Evolutionary conservation across 2,329 filamentous ascomycete genomes (phyloP).

Genomic region (Kalmusia sp.): DNA sequence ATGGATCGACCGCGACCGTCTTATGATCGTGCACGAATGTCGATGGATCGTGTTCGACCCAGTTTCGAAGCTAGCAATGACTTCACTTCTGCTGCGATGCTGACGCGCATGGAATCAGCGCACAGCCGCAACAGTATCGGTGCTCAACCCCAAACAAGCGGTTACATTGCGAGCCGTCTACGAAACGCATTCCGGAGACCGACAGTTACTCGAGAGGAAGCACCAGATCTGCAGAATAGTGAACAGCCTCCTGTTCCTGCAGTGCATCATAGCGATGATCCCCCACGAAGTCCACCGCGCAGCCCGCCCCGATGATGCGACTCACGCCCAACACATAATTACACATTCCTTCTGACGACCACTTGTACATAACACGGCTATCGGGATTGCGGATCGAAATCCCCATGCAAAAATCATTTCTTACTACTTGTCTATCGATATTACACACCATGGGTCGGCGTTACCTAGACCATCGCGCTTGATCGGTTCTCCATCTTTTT

Average conservation of each 20-base stretch:
- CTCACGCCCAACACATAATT: conserved; percentile 19
- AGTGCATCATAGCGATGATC: conserved; percentile 19
- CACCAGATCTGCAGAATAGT: conserved; percentile 27
- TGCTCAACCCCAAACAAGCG: conserved; percentile 17
- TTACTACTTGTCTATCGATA: conserved; percentile 19
- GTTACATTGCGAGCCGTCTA: conserved; percentile 28
- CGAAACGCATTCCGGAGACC: conserved; percentile 40
- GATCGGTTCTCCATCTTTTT: not conserved
- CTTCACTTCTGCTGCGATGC: conserved; percentile 86
- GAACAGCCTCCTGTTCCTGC: conserved; percentile 28
- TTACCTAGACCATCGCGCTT: conserved; percentile 21
- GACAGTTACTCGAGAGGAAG: conserved; percentile 42
- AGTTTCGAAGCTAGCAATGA: conserved; percentile 90
- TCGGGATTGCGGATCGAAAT: conserved; percentile 20
- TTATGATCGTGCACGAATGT: conserved; percentile 85
- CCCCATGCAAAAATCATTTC: conserved; percentile 29
- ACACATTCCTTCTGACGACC: conserved; percentile 29
- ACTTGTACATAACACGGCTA: conserved; percentile 39
- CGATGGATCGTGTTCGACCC: conserved; percentile 83
- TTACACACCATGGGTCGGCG: conserved; percentile 25
- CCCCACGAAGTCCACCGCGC: conserved; percentile 27
- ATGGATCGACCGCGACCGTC: conserved; percentile 69
- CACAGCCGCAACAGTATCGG: conserved; percentile 41
- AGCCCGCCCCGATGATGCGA: conserved; percentile 25
- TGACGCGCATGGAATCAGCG: conserved; percentile 81